These are phyloP conservation scores for Collybia mongolica DNA, from an alignment of 768 basidiomycete species.

Conservation along the genomic window DNA sequence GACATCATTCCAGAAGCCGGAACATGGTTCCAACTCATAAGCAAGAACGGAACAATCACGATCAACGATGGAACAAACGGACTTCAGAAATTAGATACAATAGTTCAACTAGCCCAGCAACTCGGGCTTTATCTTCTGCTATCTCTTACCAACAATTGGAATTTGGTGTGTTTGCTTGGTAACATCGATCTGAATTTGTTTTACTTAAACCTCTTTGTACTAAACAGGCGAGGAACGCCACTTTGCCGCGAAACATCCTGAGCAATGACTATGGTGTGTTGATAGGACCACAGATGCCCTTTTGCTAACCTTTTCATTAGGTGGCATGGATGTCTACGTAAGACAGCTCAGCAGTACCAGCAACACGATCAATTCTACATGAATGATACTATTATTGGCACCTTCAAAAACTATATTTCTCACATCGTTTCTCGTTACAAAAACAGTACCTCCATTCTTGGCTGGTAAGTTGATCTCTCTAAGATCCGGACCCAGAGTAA, in stretches of 20 bases:
- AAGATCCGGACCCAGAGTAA: not conserved
- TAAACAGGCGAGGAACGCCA: constrained; percentile 29
- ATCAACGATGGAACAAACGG: constrained; percentile 64
- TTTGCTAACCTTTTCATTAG: constrained; percentile 23
- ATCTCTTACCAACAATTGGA: constrained; percentile 62
- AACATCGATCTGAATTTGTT: constrained; percentile 8
- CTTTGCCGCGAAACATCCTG: constrained; percentile 48
- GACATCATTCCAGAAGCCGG: constrained; percentile 50
- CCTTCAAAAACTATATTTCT: constrained; percentile 58
- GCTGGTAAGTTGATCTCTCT: constrained; percentile 34
- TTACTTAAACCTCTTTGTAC: constrained; percentile 50
- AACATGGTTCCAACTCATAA: constrained; percentile 62
- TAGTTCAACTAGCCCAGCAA: constrained; percentile 52
- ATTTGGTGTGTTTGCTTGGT: constrained; percentile 20
- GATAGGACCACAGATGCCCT: not conserved
- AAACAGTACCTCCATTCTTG: constrained; percentile 50
- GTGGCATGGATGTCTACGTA: constrained; percentile 69
- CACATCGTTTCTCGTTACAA: constrained; percentile 56
- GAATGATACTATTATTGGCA: constrained; percentile 42
- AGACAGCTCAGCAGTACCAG: constrained; percentile 40
- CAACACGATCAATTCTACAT: constrained; percentile 62
- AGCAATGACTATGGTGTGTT: constrained; percentile 62
- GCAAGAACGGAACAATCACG: constrained; percentile 45
- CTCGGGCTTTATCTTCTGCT: constrained; percentile 52
- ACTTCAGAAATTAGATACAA: constrained; percentile 59